Evolutionary conservation across 768 basidiomycete species (phyloP).

Genomic region (Leccinum disarticulatum): DNA sequence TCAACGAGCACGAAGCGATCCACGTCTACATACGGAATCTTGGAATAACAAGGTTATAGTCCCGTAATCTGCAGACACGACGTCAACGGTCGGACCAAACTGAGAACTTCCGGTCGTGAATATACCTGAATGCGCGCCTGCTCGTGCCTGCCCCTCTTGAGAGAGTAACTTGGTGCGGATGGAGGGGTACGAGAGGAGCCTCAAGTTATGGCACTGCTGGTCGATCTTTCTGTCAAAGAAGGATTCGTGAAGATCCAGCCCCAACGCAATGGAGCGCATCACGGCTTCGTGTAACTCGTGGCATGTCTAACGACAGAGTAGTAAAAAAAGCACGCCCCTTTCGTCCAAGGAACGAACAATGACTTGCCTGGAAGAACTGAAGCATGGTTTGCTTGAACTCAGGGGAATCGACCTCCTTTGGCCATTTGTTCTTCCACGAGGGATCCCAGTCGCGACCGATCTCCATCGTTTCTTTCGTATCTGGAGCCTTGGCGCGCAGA

Average conservation of each 20-base stretch:
- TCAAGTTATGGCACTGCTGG: conserved; percentile 78
- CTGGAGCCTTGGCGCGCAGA: conserved; percentile 73
- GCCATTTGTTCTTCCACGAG: conserved; percentile 82
- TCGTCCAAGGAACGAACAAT: background rate
- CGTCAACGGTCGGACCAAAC: background rate
- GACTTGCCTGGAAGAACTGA: conserved; percentile 64
- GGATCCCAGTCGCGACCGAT: conserved; percentile 84
- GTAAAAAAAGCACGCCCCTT: conserved; percentile 1
- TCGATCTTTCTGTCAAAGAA: conserved; percentile 78
- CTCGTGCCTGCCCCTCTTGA: conserved; percentile 70
- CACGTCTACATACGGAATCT: conserved; percentile 49
- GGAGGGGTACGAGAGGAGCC: conserved; percentile 81
- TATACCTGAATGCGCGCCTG: conserved; percentile 77
- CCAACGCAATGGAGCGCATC: conserved; percentile 86
- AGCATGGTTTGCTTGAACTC: conserved; percentile 73
- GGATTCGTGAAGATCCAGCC: conserved; percentile 65
- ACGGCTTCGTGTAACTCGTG: conserved; percentile 72
- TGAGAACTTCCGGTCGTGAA: background rate
- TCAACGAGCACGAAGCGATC: background rate
- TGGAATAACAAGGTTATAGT: conserved; percentile 83
- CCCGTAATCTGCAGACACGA: conserved; percentile 59
- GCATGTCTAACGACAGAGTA: conserved; percentile 49
- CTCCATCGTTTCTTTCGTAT: conserved; percentile 85
- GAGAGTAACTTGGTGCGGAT: conserved; percentile 57
- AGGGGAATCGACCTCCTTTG: conserved; percentile 57